Evolutionary conservation across 108 stramenopile species (phyloP).

Genomic region (Pseudonitzschia multiseries): DNA sequence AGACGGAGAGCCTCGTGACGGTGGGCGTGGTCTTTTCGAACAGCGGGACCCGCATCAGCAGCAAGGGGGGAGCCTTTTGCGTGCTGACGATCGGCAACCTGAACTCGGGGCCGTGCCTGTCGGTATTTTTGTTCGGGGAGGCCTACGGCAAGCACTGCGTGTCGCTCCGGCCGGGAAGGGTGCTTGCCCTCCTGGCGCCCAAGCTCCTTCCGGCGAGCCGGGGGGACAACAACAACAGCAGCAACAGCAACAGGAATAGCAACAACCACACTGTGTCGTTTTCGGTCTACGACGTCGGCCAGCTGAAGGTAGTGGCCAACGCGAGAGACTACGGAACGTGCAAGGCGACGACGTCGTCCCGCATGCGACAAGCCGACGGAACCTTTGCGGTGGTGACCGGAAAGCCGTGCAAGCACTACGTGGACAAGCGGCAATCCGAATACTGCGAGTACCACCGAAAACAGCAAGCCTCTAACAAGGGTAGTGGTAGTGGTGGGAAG

Average conservation of each 20-base stretch:
- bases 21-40: constrained; percentile 61
- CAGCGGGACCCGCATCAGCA: constrained; percentile 48
- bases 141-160: constrained; percentile 50
- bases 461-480: constrained; percentile 21
- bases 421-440: constrained; percentile 55
- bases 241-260: constrained; percentile 15
- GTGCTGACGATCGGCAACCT: constrained; percentile 64
- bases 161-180: constrained; percentile 42
- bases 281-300: constrained; percentile 56
- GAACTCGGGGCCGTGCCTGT: constrained; percentile 51
- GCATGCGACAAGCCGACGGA: constrained; percentile 35
- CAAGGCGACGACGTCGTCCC: constrained; percentile 37
- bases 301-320: constrained; percentile 61
- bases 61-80: constrained; percentile 70
- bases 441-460: constrained; percentile 59
- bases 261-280: constrained; percentile 55
- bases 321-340: constrained; percentile 73
- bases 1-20: constrained; percentile 40
- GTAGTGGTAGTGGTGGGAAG: no score
- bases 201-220: constrained; percentile 53
- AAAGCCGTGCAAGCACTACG: constrained; percentile 40
- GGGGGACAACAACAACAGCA: constrained; percentile 1
- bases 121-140: constrained; percentile 79
- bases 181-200: constrained; percentile 54
- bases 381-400: constrained; percentile 41